Evolutionary conservation across 345 rosid genomes (phyloP), one percentile per base, ranked within the genome.

Genomic region (Eucalyptus dawsonii): DNA sequence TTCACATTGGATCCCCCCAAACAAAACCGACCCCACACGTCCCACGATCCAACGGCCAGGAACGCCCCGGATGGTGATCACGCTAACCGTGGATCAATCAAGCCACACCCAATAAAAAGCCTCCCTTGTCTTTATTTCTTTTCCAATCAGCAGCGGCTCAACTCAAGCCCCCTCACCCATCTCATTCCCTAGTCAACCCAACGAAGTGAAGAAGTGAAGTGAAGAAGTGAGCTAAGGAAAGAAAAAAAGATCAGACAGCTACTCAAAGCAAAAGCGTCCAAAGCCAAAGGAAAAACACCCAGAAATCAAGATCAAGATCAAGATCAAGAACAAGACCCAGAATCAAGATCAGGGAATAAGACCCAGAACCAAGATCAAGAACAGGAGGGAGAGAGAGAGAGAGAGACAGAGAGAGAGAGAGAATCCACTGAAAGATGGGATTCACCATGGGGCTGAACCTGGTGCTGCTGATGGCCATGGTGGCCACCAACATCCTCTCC

Each of bases 401-500:
- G 9, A 44, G 45, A 47, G 45, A 45, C 2, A 44, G 47, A 50
- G 45, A n/a, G 72, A 19, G 51, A 80, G 88, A 51, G 86, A 67
- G 80, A 15, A 12, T 62, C 31, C 2, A 62, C 12, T 9, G 86
- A 87, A 24, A 40, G 89, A 95, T 96, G 95, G 99, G 99, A 58
- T 93, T 95, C 94, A 94, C 96, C n/a, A 98, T 98, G 99, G 94
- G 98, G 80, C 93, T 98, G 90, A 98, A 98, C 88, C 90, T 98
- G 47, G 87, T 96, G 22, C 97, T 98, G 27, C 95, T 98, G 50
- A 49, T 97, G 62, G 98, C 97, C 16, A 98, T 98, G 99, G 99
- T 98, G 69, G 99, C 99, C 72, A 98, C 99, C 80, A 98, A 97
- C 92, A 94, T 98, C 86, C 97, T 98, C 88, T 96, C 99, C 86